Percentiles rank a stretch among this genome's conserved stretches.
Evolutionary conservation across 2,329 filamentous ascomycete species (phyloP).

Genomic region (Cordyceps sp.): DNA sequence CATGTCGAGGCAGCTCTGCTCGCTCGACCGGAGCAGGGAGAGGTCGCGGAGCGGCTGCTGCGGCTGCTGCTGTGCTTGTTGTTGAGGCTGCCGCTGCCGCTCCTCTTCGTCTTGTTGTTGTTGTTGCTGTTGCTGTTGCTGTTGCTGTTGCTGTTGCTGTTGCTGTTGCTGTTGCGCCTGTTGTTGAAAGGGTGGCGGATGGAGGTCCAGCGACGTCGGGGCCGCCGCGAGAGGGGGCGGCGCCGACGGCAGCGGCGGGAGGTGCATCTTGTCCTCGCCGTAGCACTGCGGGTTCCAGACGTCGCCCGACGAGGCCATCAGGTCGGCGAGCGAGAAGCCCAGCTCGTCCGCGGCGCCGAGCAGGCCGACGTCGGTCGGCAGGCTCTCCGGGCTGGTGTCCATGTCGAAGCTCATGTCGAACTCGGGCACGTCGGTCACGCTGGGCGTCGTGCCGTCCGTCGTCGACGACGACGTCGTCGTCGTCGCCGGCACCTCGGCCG

Average conservation of each 20-base stretch:
- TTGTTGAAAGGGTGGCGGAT: too few relatives aligned
- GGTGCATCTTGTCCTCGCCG: slow-evolving; percentile 12
- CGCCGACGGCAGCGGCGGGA: slow-evolving; percentile 11
- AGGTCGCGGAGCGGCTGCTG: slow-evolving; percentile 13
- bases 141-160: too few relatives aligned
- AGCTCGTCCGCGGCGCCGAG: too few relatives aligned
- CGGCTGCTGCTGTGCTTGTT: slow-evolving; percentile 1
- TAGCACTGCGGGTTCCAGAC: slow-evolving; percentile 11
- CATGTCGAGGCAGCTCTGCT: slow-evolving; percentile 7
- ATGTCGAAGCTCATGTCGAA: slow-evolving; percentile 22
- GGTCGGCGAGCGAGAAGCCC: too few relatives aligned
- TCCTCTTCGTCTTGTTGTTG: too few relatives aligned
- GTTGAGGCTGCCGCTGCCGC: too few relatives aligned
- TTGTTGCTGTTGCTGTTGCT: too few relatives aligned
- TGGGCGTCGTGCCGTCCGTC: neutral
- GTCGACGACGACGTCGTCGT: neutral
- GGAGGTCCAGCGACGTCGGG: too few relatives aligned
- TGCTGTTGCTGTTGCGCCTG: slow-evolving; percentile 3
- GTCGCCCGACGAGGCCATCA: too few relatives aligned
- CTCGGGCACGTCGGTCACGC: slow-evolving; percentile 10
- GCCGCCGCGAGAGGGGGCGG: slow-evolving; percentile 3
- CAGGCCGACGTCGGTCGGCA: too few relatives aligned
- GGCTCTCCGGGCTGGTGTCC: too few relatives aligned
- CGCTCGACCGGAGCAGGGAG: slow-evolving; percentile 8
- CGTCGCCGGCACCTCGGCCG: slow-evolving; percentile 7